These are phyloP conservation scores for Malus orientalis DNA, from an alignment of 306 rosid species.

Conservation along the genomic window DNA sequence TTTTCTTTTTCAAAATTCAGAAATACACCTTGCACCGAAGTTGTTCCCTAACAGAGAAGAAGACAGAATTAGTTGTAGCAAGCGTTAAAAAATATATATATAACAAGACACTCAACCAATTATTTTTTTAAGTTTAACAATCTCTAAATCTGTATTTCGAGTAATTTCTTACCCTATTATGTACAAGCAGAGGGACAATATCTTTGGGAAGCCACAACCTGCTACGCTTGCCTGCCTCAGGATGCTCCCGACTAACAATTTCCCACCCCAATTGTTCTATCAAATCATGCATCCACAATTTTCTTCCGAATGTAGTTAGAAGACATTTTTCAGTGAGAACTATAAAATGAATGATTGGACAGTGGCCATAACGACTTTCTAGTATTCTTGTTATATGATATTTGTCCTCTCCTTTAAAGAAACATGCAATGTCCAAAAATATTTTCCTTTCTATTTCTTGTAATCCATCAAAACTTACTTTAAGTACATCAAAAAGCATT, in stretches of 20 bases:
- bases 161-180: not conserved
- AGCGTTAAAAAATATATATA: not conserved
- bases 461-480: slow-evolving; percentile 1
- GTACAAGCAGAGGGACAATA: not conserved
- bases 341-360: not conserved
- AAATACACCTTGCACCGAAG: not conserved
- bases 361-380: not conserved
- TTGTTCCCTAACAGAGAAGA: not conserved
- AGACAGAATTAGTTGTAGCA: not conserved
- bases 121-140: not conserved
- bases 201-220: slow-evolving; percentile 20
- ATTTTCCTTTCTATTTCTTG: not conserved
- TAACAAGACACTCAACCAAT: not conserved
- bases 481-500: not conserved
- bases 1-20: not conserved
- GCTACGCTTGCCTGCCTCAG: not conserved
- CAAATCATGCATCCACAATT: slow-evolving; percentile 14
- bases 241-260: not conserved
- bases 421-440: slow-evolving; percentile 19
- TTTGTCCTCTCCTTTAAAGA: slow-evolving; percentile 8
- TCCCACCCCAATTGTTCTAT: slow-evolving; percentile 13
- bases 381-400: slow-evolving; percentile 4
- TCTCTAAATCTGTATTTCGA: not conserved
- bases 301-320: not conserved
- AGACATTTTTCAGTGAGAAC: slow-evolving; percentile 12